phyloP scores from a whole-genome alignment of 495 filamentous ascomycete genomes.

The Hypoxylon lienhwacheense region DNA sequence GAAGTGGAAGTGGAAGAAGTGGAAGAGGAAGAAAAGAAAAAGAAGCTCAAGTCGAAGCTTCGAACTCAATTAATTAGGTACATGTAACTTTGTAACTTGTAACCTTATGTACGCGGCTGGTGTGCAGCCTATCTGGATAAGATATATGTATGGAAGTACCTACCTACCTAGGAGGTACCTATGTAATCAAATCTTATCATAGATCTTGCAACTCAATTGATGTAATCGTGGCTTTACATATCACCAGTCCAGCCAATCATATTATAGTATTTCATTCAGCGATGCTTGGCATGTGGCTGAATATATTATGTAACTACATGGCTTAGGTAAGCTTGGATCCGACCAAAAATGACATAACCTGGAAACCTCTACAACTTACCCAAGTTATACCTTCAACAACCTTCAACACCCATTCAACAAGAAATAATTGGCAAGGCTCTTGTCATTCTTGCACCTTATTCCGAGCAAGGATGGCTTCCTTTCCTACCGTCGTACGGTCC shows the following conservation, averaged over 20 bases:
- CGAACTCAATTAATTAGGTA: constrained; percentile 22
- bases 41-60: constrained; percentile 15
- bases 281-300: no score
- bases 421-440: constrained; percentile 38
- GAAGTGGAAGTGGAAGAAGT: constrained; percentile 7
- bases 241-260: no score
- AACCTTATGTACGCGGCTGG: constrained; percentile 43
- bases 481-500: constrained; percentile 52
- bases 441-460: constrained; percentile 40
- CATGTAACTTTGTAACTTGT: no score
- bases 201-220: constrained; percentile 12
- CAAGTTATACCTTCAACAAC: no score
- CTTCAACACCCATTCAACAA: no score
- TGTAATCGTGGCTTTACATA: no score
- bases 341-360: no score
- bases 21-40: constrained; percentile 2
- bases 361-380: no score
- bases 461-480: constrained; percentile 50
- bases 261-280: no score
- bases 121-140: constrained; percentile 38
- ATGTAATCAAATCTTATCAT: not conserved
- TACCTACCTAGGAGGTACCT: constrained; percentile 16
- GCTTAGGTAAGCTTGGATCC: constrained; percentile 38
- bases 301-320: no score
- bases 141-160: not conserved